Evolutionary conservation across 768 basidiomycete genomes (phyloP), one percentile per base, ranked within the genome.

Genomic region (Serendipita vermifera): DNA sequence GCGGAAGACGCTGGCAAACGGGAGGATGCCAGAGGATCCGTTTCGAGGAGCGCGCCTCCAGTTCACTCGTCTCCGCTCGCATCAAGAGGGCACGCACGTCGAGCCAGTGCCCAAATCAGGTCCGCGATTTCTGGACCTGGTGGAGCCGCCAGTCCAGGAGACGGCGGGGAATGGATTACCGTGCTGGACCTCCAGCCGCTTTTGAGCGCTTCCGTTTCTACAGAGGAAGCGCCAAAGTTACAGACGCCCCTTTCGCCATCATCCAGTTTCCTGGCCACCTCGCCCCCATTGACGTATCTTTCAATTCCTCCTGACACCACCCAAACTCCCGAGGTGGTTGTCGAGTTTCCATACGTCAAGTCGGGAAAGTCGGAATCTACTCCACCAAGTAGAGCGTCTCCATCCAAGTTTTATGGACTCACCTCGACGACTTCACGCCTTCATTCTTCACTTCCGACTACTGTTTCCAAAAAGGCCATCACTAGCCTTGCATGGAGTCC

Each of bases 121-220:
- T 22, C 20, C 9, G 46, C 46, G 15, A 29, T 51, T 11, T 9
- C 20, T 22, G 46, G 46, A 22, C 46, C 46, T 5, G 46, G 46
- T 4, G 15, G n/a, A n/a, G 9, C 11, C 5, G 22, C 26, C 4
- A 32, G 29, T 14, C 15, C 38, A 9, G 55, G 27, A 9, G 32
- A 26, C 29, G 41, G 29, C 14, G 75, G 75, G 1, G 70, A 72
- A 64, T 74, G 73, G 63, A 71, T 85, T 46, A 76, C 75, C 0
- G 71, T 85, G 0, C 58, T 85, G 15, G 83, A 85, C 65, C 64
- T 85, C 3, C 64, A 60, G 22, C 66, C 75, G 0, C 66, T 77
- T 20, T 22, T 69, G 24, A 14, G 26, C 33, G 27, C 46, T 15
- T 26, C 46, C 7, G 31, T 51, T 15, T 13, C 17, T 17, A 38